Conservation (phyloP, 1,284 basidiomycete genomes). For the Xerocomus minutiporus region DNA sequence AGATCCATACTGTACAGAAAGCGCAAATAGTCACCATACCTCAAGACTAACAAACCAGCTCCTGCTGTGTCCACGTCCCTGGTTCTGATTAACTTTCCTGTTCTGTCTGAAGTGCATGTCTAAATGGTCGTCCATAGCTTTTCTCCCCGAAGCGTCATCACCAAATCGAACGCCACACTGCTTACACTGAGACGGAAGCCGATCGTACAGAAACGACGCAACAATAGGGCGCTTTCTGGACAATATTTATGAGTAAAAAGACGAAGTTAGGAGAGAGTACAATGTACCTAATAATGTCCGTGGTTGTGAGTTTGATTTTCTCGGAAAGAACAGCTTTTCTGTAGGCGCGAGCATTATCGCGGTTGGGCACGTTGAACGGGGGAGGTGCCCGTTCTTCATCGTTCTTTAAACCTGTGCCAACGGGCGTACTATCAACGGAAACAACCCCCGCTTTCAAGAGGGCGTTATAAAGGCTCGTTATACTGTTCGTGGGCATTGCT, state of each 20-base stretch:
- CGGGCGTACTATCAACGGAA: slow-evolving; percentile 48
- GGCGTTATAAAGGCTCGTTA: slow-evolving; percentile 59
- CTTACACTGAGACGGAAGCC: slow-evolving; percentile 81
- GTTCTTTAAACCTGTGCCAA: slow-evolving; percentile 42
- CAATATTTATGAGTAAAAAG: slow-evolving; percentile 10
- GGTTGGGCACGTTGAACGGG: slow-evolving; percentile 36
- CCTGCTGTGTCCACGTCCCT: slow-evolving; percentile 84
- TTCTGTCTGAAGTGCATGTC: slow-evolving; percentile 98
- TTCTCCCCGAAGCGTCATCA: slow-evolving; percentile 67
- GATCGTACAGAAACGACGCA: slow-evolving; percentile 66
- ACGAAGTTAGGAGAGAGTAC: slow-evolving; percentile 3
- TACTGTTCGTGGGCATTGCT: slow-evolving; percentile 38
- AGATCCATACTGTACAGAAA: slow-evolving; percentile 11
- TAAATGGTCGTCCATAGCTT: slow-evolving; percentile 82
- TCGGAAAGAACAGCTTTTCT: slow-evolving; percentile 67
- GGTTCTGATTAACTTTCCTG: slow-evolving; percentile 78
- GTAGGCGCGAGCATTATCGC: slow-evolving; percentile 63
- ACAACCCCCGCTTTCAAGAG: slow-evolving; percentile 74
- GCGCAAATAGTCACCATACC: slow-evolving; percentile 44
- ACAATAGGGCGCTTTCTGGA: slow-evolving; percentile 61
- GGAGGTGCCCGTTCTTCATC: slow-evolving; percentile 39
- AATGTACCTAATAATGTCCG: slow-evolving; percentile 71
- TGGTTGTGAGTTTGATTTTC: slow-evolving; percentile 62
- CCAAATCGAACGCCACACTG: slow-evolving; percentile 91
- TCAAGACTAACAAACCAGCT: slow-evolving; percentile 87